These are phyloP conservation scores for Vigna mungo DNA, from an alignment of 306 rosid genomes.

Conservation along the genomic window DNA sequence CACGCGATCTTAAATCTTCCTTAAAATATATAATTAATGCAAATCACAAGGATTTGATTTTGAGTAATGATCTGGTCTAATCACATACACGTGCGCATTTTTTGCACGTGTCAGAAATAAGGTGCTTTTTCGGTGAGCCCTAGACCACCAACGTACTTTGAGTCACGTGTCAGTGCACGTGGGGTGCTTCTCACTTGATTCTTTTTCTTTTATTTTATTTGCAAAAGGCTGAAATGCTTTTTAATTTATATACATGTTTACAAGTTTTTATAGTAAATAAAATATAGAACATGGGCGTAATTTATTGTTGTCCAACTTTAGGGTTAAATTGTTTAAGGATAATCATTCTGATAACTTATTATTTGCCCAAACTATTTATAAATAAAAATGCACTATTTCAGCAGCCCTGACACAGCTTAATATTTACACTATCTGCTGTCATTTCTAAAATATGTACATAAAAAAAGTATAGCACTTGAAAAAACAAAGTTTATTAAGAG, in stretches of 20 bases:
- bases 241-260: background rate
- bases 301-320: constrained; percentile 43
- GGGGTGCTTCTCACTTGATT: constrained; percentile 22
- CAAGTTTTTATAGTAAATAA: background rate
- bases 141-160: constrained; percentile 46
- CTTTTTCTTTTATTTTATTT: too few species aligned
- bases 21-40: background rate
- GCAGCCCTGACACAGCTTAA: background rate
- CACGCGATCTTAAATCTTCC: constrained; percentile 28
- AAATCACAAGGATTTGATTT: constrained; percentile 41
- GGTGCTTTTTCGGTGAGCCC: constrained; percentile 44
- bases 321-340: constrained; percentile 17
- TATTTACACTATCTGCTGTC: background rate
- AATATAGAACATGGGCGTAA: constrained; percentile 8
- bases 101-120: constrained; percentile 39
- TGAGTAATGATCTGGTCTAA: constrained; percentile 33
- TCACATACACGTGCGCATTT: constrained; percentile 35
- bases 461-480: too few species aligned
- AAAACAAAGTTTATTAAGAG: too few species aligned
- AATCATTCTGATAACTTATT: constrained; percentile 44
- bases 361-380: constrained; percentile 29
- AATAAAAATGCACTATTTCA: background rate
- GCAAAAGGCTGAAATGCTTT: constrained; percentile 37
- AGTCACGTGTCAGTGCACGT: constrained; percentile 70
- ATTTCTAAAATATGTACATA: too few species aligned